Evolutionary conservation across 1,139 yeast genomes (phyloP).

Genomic region (Scheffersomyces insectosa): DNA sequence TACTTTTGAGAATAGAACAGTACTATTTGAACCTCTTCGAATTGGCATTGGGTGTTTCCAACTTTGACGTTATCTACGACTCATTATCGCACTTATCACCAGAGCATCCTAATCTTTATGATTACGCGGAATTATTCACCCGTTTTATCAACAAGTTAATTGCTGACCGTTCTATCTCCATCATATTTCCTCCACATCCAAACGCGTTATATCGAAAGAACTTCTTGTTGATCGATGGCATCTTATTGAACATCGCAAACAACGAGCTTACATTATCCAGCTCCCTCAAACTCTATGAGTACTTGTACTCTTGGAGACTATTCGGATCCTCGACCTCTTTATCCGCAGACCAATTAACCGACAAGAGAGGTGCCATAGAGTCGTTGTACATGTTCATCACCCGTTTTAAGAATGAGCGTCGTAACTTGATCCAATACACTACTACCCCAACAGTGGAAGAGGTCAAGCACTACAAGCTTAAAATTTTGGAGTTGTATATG

Average conservation of each 20-base stretch:
- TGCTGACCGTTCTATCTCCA: slow-evolving; percentile 18
- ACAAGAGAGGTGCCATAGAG: slow-evolving; percentile 58
- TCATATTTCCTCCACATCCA: slow-evolving; percentile 23
- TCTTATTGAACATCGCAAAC: slow-evolving; percentile 42
- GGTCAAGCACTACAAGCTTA: slow-evolving; percentile 35
- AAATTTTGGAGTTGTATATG: slow-evolving; percentile 44
- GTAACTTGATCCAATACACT: slow-evolving; percentile 12
- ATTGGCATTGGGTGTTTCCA: slow-evolving; percentile 26
- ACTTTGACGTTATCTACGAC: slow-evolving; percentile 26
- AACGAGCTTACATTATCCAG: slow-evolving; percentile 31
- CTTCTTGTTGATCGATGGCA: slow-evolving; percentile 37
- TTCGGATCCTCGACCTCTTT: slow-evolving; percentile 25
- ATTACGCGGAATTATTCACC: slow-evolving; percentile 15
- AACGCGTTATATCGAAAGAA: slow-evolving; percentile 24
- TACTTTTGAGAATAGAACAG: slow-evolving; percentile 7
- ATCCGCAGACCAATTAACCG: slow-evolving; percentile 24
- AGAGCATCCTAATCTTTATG: slow-evolving; percentile 4
- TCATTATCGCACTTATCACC: slow-evolving; percentile 24
- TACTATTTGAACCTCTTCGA: slow-evolving; percentile 34
- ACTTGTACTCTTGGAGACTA: slow-evolving; percentile 55
- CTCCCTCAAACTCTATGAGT: slow-evolving; percentile 51
- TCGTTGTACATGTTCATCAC: slow-evolving; percentile 55
- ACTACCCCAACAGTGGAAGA: slow-evolving; percentile 18
- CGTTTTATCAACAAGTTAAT: slow-evolving; percentile 29
- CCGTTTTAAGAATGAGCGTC: slow-evolving; percentile 29